Conservation (phyloP, 75 land plant genomes). For the Picea sitchensis region DNA sequence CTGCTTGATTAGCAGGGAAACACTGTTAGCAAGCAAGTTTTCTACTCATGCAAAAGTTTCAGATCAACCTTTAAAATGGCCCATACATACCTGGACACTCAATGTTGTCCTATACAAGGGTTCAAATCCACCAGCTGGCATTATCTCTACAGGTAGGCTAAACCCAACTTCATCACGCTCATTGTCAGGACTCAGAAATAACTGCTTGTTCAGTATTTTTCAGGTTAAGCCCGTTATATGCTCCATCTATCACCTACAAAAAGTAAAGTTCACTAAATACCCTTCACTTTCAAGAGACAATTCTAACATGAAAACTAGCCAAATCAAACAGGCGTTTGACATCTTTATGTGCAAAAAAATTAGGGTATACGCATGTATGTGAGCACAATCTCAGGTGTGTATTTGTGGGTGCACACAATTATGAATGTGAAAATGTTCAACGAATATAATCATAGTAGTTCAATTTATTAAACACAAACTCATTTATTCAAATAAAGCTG, state of each 20-base stretch:
- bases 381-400: neutral
- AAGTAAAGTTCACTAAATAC: neutral
- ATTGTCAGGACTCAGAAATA: slow-evolving; percentile 72
- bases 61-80: neutral
- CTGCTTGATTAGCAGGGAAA: neutral
- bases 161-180: slow-evolving; percentile 37
- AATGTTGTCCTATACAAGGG: slow-evolving; percentile 82
- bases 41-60: neutral
- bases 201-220: slow-evolving; percentile 74
- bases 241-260: slow-evolving; percentile 73
- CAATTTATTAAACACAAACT: neutral
- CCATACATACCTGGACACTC: slow-evolving; percentile 71
- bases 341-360: neutral
- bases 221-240: slow-evolving; percentile 71
- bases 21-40: neutral
- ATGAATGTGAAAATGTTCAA: neutral
- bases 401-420: neutral
- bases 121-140: slow-evolving; percentile 95
- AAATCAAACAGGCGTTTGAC: neutral
- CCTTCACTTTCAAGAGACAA: neutral
- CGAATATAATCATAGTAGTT: neutral
- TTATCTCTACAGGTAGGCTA: slow-evolving; percentile 73
- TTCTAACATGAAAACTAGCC: neutral
- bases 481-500: neutral
- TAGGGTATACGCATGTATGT: neutral